Conservation (phyloP, 2,329 filamentous ascomycete species). For the Harringtonia lauricola region DNA sequence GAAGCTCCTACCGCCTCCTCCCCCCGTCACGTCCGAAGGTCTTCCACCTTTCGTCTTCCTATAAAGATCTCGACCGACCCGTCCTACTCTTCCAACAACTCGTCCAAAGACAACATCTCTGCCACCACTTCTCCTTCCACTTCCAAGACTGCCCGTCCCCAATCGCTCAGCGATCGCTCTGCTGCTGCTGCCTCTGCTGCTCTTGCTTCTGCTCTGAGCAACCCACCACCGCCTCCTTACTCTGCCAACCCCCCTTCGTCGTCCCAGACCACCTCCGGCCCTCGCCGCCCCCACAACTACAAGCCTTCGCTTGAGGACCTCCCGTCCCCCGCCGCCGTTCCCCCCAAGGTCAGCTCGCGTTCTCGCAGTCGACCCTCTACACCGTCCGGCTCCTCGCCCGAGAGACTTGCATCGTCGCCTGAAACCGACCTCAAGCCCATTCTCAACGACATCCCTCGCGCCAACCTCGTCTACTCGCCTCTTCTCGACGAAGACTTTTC, state of each 20-base stretch:
- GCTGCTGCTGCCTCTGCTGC: constrained; percentile 3
- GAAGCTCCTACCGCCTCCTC: constrained; percentile 1
- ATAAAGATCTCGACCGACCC: constrained; percentile 10
- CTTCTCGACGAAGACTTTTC: not conserved
- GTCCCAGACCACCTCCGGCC: not conserved
- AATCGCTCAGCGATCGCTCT: constrained; percentile 10
- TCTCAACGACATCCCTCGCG: not conserved
- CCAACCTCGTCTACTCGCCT: too few relatives aligned
- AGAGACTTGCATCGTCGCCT: too few relatives aligned
- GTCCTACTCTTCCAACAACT: not conserved
- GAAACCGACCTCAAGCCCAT: constrained; percentile 2
- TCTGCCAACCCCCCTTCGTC: not conserved
- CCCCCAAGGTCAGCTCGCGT: not conserved
- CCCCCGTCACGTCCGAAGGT: constrained; percentile 8
- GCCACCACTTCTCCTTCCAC: not conserved
- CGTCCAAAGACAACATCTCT: not conserved
- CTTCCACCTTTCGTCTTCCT: constrained; percentile 12
- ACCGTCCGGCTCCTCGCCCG: not conserved
- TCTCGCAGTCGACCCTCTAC: constrained; percentile 1
- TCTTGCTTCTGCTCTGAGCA: not conserved
- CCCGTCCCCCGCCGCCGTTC: constrained; percentile 4
- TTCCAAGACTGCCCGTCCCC: constrained; percentile 6
- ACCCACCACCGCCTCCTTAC: not conserved
- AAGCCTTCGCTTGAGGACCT: constrained; percentile 8
- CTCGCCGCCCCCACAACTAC: constrained; percentile 7